Percentiles rank a stretch among this genome's conserved stretches.
These are phyloP conservation scores for Mycena vitilis DNA, from an alignment of 768 basidiomycete species.

Conservation along the genomic window DNA sequence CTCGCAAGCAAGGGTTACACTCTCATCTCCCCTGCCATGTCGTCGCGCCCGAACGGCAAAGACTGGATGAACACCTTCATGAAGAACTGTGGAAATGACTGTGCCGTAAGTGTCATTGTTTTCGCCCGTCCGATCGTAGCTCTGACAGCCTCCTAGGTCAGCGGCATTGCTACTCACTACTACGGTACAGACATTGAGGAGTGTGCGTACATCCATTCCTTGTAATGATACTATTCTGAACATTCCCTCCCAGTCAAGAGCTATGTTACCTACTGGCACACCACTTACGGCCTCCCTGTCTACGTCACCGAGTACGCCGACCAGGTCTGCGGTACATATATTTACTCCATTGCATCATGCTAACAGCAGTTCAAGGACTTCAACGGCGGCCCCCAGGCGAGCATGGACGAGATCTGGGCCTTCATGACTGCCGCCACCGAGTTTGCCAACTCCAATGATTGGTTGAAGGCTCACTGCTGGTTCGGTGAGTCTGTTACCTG, in stretches of 20 bases:
- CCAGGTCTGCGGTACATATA: conserved; percentile 52
- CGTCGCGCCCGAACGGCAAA: conserved; percentile 67
- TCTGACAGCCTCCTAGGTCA: conserved; percentile 54
- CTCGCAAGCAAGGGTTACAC: conserved; percentile 66
- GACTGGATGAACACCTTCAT: conserved; percentile 63
- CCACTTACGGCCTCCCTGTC: conserved; percentile 43
- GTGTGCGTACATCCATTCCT: neutral
- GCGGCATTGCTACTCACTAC: conserved; percentile 71
- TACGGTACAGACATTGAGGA: conserved; percentile 66
- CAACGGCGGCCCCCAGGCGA: conserved; percentile 56
- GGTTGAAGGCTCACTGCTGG: conserved; percentile 58
- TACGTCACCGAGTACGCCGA: conserved; percentile 75
- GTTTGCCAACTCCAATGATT: conserved; percentile 59
- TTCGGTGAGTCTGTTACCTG: conserved; percentile 64
- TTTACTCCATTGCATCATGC: too few species aligned
- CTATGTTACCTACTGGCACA: conserved; percentile 45
- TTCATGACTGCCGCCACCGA: conserved; percentile 60
- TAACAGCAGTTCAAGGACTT: conserved; percentile 59
- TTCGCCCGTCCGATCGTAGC: neutral
- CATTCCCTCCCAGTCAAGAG: neutral
- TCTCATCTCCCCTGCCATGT: conserved; percentile 75
- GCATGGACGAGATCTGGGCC: conserved; percentile 51
- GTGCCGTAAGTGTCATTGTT: conserved; percentile 57
- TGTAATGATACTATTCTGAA: neutral
- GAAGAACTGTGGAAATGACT: conserved; percentile 55